Evolutionary conservation across 1,139 yeast species (phyloP).

Genomic region (Geotrichum citri-aurantii): DNA sequence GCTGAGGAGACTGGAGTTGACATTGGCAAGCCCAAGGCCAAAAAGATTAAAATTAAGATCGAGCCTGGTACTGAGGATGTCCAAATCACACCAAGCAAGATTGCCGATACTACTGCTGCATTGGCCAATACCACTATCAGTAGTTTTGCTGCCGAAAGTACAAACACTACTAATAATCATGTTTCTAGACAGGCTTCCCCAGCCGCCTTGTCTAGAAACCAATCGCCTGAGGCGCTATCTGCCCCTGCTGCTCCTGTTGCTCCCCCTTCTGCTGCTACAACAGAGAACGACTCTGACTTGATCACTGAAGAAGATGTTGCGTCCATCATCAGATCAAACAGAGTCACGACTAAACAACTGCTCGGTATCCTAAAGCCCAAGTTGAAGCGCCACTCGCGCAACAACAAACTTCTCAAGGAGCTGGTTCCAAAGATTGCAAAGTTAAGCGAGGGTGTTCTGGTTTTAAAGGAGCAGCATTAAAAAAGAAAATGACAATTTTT

Average conservation of each 20-base stretch:
- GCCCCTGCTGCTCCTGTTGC: conserved; percentile 18
- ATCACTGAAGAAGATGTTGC: conserved; percentile 70
- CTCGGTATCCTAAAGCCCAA: conserved; percentile 57
- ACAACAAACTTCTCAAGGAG: conserved; percentile 58
- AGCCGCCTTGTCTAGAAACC: conserved; percentile 18
- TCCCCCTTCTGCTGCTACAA: conserved; percentile 17
- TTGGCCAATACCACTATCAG: background rate
- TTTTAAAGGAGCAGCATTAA: conserved; percentile 32
- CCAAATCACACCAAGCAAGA: background rate
- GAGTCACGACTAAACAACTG: conserved; percentile 61
- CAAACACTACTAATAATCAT: background rate
- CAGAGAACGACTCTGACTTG: conserved; percentile 30
- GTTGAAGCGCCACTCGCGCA: conserved; percentile 62
- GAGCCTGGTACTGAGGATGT: background rate
- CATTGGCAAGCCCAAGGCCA: conserved; percentile 20
- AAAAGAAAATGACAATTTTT: background rate
- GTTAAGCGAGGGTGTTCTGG: conserved; percentile 61
- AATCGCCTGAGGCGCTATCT: conserved; percentile 41
- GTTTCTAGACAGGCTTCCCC: conserved; percentile 4
- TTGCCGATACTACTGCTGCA: background rate
- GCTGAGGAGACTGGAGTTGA: conserved; percentile 28
- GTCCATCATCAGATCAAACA: conserved; percentile 54
- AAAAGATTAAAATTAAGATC: conserved; percentile 15
- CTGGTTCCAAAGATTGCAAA: conserved; percentile 65
- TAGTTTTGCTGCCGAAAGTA: background rate